Conservation (phyloP, 805 yeast genomes). For the Ogataea haglerorum region DNA sequence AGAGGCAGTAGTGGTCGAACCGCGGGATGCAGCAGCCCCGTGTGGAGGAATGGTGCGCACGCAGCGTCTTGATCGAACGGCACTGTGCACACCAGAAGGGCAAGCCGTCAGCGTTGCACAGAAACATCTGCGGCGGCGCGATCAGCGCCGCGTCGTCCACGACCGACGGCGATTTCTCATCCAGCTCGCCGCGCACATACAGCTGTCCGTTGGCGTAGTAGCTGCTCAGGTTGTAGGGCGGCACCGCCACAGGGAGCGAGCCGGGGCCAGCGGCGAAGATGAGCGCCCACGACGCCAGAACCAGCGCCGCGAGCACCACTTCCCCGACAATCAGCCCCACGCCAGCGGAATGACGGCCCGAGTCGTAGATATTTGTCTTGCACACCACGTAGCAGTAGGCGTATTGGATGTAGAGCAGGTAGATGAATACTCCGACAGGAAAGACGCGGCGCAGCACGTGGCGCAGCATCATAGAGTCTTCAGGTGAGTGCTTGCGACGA, state of each 20-base stretch:
- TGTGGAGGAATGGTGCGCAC: constrained; percentile 68
- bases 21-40: constrained; percentile 57
- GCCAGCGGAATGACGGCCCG: constrained; percentile 32
- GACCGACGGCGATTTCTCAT: constrained; percentile 4
- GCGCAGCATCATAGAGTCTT: constrained; percentile 23
- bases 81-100: constrained; percentile 77
- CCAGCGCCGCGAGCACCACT: constrained; percentile 26
- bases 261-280: constrained; percentile 61
- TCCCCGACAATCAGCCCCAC: constrained; percentile 33
- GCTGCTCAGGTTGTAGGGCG: constrained; percentile 32
- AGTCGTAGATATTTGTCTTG: constrained; percentile 37
- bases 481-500: constrained; percentile 29
- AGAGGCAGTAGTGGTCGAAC: constrained; percentile 83
- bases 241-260: constrained; percentile 33
- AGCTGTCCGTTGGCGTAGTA: constrained; percentile 24
- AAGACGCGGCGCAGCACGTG: background rate
- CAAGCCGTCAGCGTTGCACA: constrained; percentile 68
- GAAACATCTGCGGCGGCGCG: constrained; percentile 55
- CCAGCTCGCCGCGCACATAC: constrained; percentile 2
- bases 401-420: constrained; percentile 29
- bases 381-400: constrained; percentile 30
- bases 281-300: constrained; percentile 42
- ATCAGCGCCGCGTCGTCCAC: constrained; percentile 20
- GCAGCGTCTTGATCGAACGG: constrained; percentile 56
- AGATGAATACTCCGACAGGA: constrained; percentile 17